A percentile compares a stretch with the other conserved stretches of the same genome.
These are phyloP conservation scores for Rhamnella rubrinervis DNA, from an alignment of 331 rosid genomes.

Conservation along the genomic window DNA sequence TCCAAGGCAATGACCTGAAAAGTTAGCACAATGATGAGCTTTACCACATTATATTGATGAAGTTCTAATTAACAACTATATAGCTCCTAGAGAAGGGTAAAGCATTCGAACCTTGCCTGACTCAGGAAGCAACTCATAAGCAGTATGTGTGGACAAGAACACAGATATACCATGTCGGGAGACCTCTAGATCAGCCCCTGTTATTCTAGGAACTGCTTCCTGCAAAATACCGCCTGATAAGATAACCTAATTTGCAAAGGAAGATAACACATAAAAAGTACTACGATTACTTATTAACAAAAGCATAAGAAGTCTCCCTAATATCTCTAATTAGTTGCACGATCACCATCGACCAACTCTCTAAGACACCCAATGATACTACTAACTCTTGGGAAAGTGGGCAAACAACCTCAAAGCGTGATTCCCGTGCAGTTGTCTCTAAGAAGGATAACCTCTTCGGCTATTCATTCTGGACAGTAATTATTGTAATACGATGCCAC, in stretches of 20 bases:
- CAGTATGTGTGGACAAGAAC: conserved; percentile 69
- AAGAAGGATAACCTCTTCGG: no score
- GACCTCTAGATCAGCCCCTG: conserved; percentile 64
- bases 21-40: conserved; percentile 16
- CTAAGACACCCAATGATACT: neutral
- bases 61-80: conserved; percentile 8
- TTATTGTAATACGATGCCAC: no score
- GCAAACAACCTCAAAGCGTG: no score
- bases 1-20: conserved; percentile 84
- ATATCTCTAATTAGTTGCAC: no score
- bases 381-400: no score
- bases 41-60: neutral
- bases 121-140: conserved; percentile 96
- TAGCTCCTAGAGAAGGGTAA: conserved; percentile 22
- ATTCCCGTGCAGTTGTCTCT: no score
- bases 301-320: neutral
- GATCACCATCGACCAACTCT: neutral
- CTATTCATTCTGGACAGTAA: no score
- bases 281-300: neutral
- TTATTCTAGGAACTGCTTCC: conserved; percentile 63
- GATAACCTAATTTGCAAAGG: conserved; percentile 42
- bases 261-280: conserved; percentile 16
- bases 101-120: conserved; percentile 95
- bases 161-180: conserved; percentile 72
- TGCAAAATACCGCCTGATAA: conserved; percentile 55